Percentiles rank a stretch among this genome's conserved stretches.
Evolutionary conservation across 2,329 filamentous ascomycete genomes (phyloP).

Genomic region (Trichothecium roseum): DNA sequence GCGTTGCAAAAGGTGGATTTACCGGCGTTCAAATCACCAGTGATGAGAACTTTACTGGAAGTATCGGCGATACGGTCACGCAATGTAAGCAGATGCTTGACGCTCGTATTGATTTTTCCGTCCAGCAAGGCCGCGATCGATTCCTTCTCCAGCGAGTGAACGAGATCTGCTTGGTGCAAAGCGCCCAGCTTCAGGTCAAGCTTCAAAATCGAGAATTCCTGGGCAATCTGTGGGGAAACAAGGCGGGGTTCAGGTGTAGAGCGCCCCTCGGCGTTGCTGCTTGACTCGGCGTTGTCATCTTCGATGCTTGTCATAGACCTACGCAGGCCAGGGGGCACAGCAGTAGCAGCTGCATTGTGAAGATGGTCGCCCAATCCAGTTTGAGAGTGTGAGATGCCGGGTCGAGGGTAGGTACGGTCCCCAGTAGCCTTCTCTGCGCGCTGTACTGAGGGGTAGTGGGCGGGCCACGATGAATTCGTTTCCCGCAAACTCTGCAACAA

Average conservation of each 20-base stretch:
- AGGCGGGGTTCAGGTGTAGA: conserved; percentile 63
- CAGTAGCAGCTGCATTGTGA: conserved; percentile 49
- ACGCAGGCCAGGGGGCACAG: conserved; percentile 40
- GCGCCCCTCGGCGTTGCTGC: conserved; percentile 55
- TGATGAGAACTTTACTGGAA: conserved; percentile 91
- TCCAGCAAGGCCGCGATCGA: conserved; percentile 87
- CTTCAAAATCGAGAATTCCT: conserved; percentile 93
- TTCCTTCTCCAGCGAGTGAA: conserved; percentile 86
- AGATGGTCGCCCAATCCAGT: background rate
- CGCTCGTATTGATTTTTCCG: conserved; percentile 87
- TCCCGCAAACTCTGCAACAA: conserved; percentile 73
- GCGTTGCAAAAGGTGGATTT: conserved; percentile 99
- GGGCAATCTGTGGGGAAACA: conserved; percentile 83
- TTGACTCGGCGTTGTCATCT: conserved; percentile 53
- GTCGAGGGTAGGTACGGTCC: conserved; percentile 41
- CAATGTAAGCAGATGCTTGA: conserved; percentile 78
- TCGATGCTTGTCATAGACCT: conserved; percentile 66
- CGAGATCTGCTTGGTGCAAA: conserved; percentile 77
- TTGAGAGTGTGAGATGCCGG: conserved; percentile 34
- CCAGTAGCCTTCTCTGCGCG: conserved; percentile 38
- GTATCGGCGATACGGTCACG: conserved; percentile 95
- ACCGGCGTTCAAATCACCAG: conserved; percentile 90
- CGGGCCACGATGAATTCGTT: conserved; percentile 87
- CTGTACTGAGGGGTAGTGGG: conserved; percentile 83
- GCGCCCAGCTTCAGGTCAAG: conserved; percentile 85